These are phyloP conservation scores for Aspergillus carlsbadensis DNA, from an alignment of 495 filamentous ascomycete species.

Conservation along the genomic window DNA sequence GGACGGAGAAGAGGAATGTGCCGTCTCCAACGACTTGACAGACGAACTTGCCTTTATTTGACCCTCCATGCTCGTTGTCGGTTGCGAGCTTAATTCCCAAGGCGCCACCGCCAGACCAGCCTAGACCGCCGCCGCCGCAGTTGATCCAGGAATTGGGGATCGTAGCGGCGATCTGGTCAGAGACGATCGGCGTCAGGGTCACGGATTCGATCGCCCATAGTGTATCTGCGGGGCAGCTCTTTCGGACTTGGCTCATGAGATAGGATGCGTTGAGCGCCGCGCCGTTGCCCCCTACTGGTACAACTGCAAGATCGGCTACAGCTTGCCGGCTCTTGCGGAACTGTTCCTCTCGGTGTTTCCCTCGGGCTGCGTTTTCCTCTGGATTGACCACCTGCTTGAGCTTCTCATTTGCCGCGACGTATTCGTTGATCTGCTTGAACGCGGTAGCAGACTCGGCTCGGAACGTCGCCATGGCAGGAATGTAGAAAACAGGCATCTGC, in stretches of 20 bases:
- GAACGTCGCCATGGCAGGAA: constrained; percentile 71
- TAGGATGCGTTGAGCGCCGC: constrained; percentile 72
- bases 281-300: constrained; percentile 50
- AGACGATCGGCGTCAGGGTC: constrained; percentile 74
- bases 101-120: constrained; percentile 91
- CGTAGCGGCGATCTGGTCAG: constrained; percentile 76
- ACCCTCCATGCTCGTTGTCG: constrained; percentile 55
- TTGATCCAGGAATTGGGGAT: constrained; percentile 85
- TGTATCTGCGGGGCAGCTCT: constrained; percentile 68
- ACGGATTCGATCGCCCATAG: constrained; percentile 89
- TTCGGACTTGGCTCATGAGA: constrained; percentile 62
- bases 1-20: constrained; percentile 85
- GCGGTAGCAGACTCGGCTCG: constrained; percentile 71
- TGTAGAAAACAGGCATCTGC: constrained; percentile 82
- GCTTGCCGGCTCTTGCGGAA: constrained; percentile 58
- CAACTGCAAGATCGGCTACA: constrained; percentile 56
- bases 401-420: constrained; percentile 47
- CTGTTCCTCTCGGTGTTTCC: constrained; percentile 56
- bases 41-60: constrained; percentile 77
- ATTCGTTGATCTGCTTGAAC: constrained; percentile 67
- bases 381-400: constrained; percentile 46
- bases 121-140: constrained; percentile 90
- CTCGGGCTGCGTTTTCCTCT: constrained; percentile 46
- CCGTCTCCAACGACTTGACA: constrained; percentile 93
- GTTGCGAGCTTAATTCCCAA: constrained; percentile 86